Evolutionary conservation across 257 asterid species (phyloP), one percentile per base, ranked within the genome.

Genomic region (Scutellaria barbata): DNA sequence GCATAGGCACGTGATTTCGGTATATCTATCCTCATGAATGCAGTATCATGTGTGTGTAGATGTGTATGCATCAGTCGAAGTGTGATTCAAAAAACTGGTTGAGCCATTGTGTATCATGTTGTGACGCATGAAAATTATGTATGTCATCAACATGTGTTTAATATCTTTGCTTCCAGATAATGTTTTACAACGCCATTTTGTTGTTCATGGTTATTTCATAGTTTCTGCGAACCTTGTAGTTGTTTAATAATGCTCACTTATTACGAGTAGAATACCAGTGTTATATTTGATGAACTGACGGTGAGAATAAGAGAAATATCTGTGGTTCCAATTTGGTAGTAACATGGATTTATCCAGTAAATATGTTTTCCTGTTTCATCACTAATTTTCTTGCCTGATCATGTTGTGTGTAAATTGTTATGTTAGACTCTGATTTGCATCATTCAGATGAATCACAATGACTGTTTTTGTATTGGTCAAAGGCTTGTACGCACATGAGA

Each of bases 381-480:
- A 5, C 30, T 56, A 20, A 22, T 25, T 71, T 41, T 12, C 43
- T 35, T 64, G 59, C 73, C 45, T 8, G 66, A 58, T 57, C 57
- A 30, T 41, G 3, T 46, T 65, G 33, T 6, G 25, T 0, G 71
- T 25, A 13, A 46, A 46, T 25, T 65, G 14, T 22, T 22, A 22
- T 22, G 2, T 25, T 25, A 25, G 30, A 25, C 30, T 47, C 70
- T 13, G 41, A n/a, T n/a, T n/a, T n/a, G n/a, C n/a, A n/a, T n/a
- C n/a, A n/a, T n/a, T n/a, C n/a, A n/a, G n/a, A 33, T 39, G 33
- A 56, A 8, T 37, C 14, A 41, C 6, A 30, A 17, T 70, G 48
- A 7, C 18, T 16, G 56, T 18, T 33, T 12, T 46, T n/a, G 7
- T 66, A 14, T 48, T n/a, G 50, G 13, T 59, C 69, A 59, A 59